Evolutionary conservation across 208 protist genomes (phyloP), one percentile per base, ranked within the genome.

Genomic region (Porcisia hertigi): DNA sequence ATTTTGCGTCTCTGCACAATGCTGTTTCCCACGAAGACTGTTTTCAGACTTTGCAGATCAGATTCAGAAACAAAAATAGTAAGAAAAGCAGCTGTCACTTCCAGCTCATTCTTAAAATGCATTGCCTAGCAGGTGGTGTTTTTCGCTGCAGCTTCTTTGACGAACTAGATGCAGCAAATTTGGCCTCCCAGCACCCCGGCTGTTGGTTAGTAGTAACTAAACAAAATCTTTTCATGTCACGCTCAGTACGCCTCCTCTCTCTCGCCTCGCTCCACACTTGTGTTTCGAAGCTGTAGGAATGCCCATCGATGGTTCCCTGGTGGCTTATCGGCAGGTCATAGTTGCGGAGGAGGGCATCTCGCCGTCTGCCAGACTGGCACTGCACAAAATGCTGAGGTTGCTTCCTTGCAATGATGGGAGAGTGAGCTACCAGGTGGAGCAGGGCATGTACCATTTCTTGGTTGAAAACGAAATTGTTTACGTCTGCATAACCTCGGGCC

Each of bases 391-490:
- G 83, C 78, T 96, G 47, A 78, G 86, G 39, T 82, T 91, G 12
- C 88, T 96, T 49, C 92, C 94, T 39, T 72, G 88, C 3, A 80
- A 93, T 39, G 90, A 96, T 69, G 85, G 85, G 0, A 92, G 92
- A 62, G 86, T 93, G 43, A 94, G 86, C 69, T 97, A 95, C 67
- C 86, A 94, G 66, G 92, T 94, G 66, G 89, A 92, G 43, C 69
- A 81, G 41, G 80, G 86, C 30, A 82, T 88, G 20, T 95, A 88
- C 72, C 94, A 97, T 73, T 97, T 94, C 79, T 59, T 96, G 6
- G 80, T 97, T 45, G 92, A 97, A 74, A 93, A 96, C 57, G 88
- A 92, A 63, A 84, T 96, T 41, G 82, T 93, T 23, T 97, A 94
- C 69, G 82, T 87, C 9, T 97, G 93, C 80, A 75, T 89, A 1